Evolutionary conservation across 805 yeast species (phyloP), one percentile per base, ranked within the genome.

Genomic region (Yarrowia sp.): DNA sequence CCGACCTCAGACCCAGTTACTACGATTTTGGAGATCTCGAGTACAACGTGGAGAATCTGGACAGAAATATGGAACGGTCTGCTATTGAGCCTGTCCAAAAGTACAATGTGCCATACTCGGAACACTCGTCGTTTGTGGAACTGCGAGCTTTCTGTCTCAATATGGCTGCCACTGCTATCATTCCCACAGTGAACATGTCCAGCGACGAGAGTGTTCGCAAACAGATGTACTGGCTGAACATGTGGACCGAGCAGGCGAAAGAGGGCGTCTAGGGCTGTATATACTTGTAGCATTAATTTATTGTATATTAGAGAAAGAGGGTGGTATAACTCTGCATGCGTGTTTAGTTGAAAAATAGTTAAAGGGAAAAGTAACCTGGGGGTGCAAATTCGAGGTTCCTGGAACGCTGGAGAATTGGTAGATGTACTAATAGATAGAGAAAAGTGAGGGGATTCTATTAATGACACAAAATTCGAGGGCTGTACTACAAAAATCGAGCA

Each of bases 71-170:
- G 81, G 80, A 63, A 76, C 75, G 74, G 75, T 77, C 69, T 69
- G 72, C 44, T 58, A 76, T 67, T 67, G 80, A 71, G 71, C 76
- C 47, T 49, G 76, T 80, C 63, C 83, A 86, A 56, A 79, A 86
- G 0, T 87, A 88, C 71, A 76, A 83, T 12, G 84, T 93, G 1
- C 98, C 99, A 0, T 95, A 95, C 74, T 89, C 96, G 73, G 99
- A 95, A 74, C 99, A 95, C 78, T 91, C 97, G 12, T 91, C 97
- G 68, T 94, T 87, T 73, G 79, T 89, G 44, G 99, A 95, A 73
- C 80, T 95, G 44, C 82, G 88, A 13, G 82, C 83, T 67, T 91
- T 94, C 74, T 84, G 88, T 24, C 78, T 83, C 2, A 77, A 82
- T 24, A 71, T 91, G 47, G 76, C 82, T 9, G 83, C 86, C 70